phyloP scores from a whole-genome alignment of 2,329 filamentous ascomycete species.

The Colletotrichum sp. region DNA sequence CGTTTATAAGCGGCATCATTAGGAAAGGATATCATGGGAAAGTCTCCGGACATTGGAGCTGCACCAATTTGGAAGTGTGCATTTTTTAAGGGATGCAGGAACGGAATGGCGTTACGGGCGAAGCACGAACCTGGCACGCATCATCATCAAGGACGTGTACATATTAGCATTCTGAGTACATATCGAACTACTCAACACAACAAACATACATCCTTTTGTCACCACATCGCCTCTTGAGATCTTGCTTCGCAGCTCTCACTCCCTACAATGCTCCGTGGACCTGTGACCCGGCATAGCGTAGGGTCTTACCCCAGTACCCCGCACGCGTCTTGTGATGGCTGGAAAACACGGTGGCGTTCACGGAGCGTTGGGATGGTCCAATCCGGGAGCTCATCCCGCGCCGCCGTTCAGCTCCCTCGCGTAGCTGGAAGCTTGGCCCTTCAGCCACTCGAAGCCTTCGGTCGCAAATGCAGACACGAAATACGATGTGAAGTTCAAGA shows the following conservation, averaged over 20 bases:
- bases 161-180: background rate
- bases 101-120: background rate
- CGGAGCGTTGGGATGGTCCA: background rate
- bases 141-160: background rate
- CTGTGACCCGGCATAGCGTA: background rate
- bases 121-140: background rate
- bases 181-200: background rate
- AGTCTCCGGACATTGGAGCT: background rate
- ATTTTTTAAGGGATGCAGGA: background rate
- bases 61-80: background rate
- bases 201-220: background rate
- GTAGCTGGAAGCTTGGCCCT: background rate
- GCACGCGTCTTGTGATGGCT: constrained; percentile 15
- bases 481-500: background rate
- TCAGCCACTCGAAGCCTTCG: background rate
- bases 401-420: background rate
- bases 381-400: background rate
- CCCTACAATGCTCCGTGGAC: background rate
- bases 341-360: background rate
- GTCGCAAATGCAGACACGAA: background rate
- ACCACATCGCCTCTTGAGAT: background rate
- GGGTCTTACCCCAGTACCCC: constrained; percentile 11
- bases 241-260: background rate
- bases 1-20: background rate
- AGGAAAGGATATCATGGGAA: background rate